Evolutionary conservation across 2,329 filamentous ascomycete species (phyloP).

Genomic region (Shiraia sp.): DNA sequence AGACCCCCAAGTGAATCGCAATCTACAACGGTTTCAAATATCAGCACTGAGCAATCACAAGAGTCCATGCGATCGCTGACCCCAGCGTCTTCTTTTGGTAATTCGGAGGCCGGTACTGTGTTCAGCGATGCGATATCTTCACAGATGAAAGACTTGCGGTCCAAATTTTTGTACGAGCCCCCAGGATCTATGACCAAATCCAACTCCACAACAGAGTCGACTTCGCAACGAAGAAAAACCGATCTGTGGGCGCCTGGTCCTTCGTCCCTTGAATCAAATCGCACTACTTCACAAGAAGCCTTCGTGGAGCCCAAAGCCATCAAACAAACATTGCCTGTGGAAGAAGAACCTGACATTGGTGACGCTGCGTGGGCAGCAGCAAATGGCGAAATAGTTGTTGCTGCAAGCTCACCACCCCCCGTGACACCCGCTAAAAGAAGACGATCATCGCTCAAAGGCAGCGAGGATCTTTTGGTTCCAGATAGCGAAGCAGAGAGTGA

Average conservation of each 20-base stretch:
- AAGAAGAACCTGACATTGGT: constrained; percentile 16
- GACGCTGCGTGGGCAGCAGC: constrained; percentile 32
- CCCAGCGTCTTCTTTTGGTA: constrained; percentile 36
- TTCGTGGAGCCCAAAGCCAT: constrained; percentile 7
- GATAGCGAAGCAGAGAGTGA: constrained; percentile 49
- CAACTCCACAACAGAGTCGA: constrained; percentile 5
- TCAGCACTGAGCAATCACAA: constrained; percentile 29
- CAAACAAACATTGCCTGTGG: constrained; percentile 8
- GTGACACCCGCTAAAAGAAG: constrained; percentile 23
- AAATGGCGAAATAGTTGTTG: constrained; percentile 38
- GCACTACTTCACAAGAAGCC: not conserved
- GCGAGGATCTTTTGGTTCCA: constrained; percentile 53
- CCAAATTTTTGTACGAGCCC: constrained; percentile 35
- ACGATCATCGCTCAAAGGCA: constrained; percentile 43
- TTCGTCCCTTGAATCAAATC: constrained; percentile 5
- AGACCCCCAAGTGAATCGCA: constrained; percentile 29
- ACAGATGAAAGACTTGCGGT: constrained; percentile 34
- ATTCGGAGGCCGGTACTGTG: constrained; percentile 28
- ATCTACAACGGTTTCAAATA: constrained; percentile 29
- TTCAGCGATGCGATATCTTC: constrained; percentile 32
- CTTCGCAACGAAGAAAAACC: constrained; percentile 9
- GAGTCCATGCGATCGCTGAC: constrained; percentile 31
- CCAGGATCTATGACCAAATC: constrained; percentile 3
- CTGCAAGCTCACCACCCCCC: constrained; percentile 31
- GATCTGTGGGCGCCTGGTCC: constrained; percentile 11